These are phyloP conservation scores for Austroboletus novae-zelandiae DNA, from an alignment of 1,284 basidiomycete genomes.

Conservation along the genomic window DNA sequence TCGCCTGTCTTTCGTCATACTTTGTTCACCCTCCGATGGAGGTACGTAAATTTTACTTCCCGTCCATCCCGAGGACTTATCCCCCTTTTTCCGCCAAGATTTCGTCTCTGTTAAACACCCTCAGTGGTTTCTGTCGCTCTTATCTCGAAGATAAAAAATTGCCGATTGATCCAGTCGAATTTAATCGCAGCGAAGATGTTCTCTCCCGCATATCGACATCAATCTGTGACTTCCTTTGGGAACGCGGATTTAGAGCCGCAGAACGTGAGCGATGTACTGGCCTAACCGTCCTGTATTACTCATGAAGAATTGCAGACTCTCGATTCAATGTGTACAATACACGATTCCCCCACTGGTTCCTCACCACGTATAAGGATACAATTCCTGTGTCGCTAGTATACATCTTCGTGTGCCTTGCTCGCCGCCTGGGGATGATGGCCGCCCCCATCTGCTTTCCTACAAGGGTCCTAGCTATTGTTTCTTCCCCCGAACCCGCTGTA, in stretches of 20 bases:
- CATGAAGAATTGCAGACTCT: slow-evolving; percentile 11
- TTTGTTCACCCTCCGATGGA: slow-evolving; percentile 45
- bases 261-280: slow-evolving; percentile 30
- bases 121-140: slow-evolving; percentile 42
- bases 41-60: slow-evolving; percentile 31
- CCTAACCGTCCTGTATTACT: slow-evolving; percentile 7
- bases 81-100: slow-evolving; percentile 29
- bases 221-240: slow-evolving; percentile 49
- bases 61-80: not conserved
- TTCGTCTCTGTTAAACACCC: slow-evolving; percentile 36
- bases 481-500: slow-evolving; percentile 32
- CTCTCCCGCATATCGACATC: slow-evolving; percentile 33
- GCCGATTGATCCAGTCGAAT: slow-evolving; percentile 24
- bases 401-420: slow-evolving; percentile 53
- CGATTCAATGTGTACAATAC: slow-evolving; percentile 45
- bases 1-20: slow-evolving; percentile 55
- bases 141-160: slow-evolving; percentile 32
- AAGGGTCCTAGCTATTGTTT: slow-evolving; percentile 50
- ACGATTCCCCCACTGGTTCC: slow-evolving; percentile 58
- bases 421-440: slow-evolving; percentile 49
- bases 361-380: slow-evolving; percentile 46
- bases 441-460: slow-evolving; percentile 55
- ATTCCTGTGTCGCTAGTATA: slow-evolving; percentile 63
- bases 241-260: slow-evolving; percentile 41
- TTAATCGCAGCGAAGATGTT: slow-evolving; percentile 27